Percentiles rank a stretch among this genome's conserved stretches.
Evolutionary conservation across 2,329 filamentous ascomycete species (phyloP).

Genomic region (Venturia effusa): DNA sequence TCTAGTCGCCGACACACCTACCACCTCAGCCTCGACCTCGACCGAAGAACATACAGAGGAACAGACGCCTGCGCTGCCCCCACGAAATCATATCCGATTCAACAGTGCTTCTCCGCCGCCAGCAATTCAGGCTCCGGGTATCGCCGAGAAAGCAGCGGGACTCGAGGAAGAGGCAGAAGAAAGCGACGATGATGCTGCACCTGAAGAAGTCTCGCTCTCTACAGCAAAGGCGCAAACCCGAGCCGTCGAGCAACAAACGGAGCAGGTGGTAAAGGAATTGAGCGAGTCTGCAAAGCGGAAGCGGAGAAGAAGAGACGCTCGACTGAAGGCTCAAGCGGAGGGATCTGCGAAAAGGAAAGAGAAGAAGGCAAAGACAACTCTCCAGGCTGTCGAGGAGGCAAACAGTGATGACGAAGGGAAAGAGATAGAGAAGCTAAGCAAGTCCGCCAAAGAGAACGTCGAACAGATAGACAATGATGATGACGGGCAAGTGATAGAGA

Average conservation of each 20-base stretch:
- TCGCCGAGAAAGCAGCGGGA: not conserved
- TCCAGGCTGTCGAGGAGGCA: not conserved
- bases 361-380: not conserved
- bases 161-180: conserved; percentile 1
- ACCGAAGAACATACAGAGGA: not conserved
- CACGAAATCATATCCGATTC: conserved; percentile 5
- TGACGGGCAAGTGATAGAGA: not conserved
- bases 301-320: not conserved
- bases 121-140: not conserved
- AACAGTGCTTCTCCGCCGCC: conserved; percentile 7
- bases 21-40: not conserved
- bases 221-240: not conserved
- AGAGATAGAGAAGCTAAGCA: not conserved
- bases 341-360: conserved; percentile 3
- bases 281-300: not conserved
- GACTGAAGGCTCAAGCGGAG: conserved; percentile 9
- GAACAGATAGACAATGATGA: not conserved
- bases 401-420: not conserved
- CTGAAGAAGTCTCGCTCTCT: conserved; percentile 9
- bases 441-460: not conserved
- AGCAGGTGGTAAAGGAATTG: not conserved
- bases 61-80: not conserved
- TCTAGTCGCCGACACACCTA: not conserved
- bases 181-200: conserved; percentile 8
- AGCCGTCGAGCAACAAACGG: not conserved